These are phyloP conservation scores for Exophiala mesophila DNA, from an alignment of 2,329 filamentous ascomycete genomes.

Conservation along the genomic window DNA sequence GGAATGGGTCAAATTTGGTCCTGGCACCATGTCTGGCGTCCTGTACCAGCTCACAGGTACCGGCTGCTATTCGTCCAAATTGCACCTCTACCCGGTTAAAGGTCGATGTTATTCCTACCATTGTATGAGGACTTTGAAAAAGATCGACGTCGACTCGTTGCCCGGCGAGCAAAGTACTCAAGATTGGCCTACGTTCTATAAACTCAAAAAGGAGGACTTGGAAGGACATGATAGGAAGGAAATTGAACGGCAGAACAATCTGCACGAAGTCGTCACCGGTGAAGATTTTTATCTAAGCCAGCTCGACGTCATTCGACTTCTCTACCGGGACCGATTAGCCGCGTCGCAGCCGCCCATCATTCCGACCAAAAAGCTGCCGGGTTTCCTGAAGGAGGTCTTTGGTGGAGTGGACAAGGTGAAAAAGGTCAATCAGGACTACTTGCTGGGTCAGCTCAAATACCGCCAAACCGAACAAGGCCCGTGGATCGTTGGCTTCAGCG, in stretches of 20 bases:
- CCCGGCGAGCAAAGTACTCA: conserved; percentile 65
- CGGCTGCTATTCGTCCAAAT: conserved; percentile 81
- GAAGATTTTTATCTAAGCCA: conserved; percentile 90
- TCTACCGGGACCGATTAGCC: conserved; percentile 79
- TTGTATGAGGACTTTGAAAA: conserved; percentile 89
- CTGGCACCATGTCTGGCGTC: conserved; percentile 76
- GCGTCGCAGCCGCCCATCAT: conserved; percentile 74
- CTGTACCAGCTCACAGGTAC: conserved; percentile 87
- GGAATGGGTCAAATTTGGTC: conserved; percentile 94
- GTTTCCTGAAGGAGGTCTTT: conserved; percentile 81
- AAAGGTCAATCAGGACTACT: conserved; percentile 84
- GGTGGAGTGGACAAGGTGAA: conserved; percentile 85
- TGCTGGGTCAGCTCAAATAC: conserved; percentile 91
- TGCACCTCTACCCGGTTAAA: conserved; percentile 61
- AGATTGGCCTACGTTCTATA: conserved; percentile 89
- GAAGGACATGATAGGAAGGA: conserved; percentile 76
- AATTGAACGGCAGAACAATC: conserved; percentile 83
- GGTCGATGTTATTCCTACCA: conserved; percentile 90
- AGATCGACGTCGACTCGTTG: conserved; percentile 65
- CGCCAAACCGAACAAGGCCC: conserved; percentile 94
- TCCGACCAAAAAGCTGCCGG: conserved; percentile 67
- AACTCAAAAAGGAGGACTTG: conserved; percentile 70
- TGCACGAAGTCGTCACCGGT: conserved; percentile 91
- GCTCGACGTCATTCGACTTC: conserved; percentile 73
- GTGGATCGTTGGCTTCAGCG: conserved; percentile 89